Base-by-base conservation (phyloP, 805 yeast species). In the Yamadazyma akitaensis region DNA sequence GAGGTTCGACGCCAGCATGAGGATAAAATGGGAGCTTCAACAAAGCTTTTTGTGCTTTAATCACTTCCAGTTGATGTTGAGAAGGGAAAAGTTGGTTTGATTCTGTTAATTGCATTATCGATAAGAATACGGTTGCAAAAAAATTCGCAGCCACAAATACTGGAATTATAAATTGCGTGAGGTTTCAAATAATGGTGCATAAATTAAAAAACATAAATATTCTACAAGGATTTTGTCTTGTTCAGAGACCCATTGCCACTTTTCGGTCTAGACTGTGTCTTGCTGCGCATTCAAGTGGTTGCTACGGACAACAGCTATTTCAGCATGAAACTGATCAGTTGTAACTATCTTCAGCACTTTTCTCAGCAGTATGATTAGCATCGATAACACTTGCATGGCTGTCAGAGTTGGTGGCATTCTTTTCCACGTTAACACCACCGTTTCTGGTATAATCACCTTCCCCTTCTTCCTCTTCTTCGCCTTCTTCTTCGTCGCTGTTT, bases 1-100 rank as follows among this genome's bases (percentile, higher is more conserved):
- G 25, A 8, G 64, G 62, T 43, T 59, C 65, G 10, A n/a, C 8
- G 21, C 17, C 16, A 3, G 35, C 43, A 13, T 33, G 13, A 13
- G 62, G 62, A 33, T 48, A 59, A 42, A 39, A 60, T 3, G 65
- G 65, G 16, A 59, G 47, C 2, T n/a, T n/a, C 19, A 19, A 14
- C 11, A 41, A 37, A 5, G 17, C 13, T 14, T n/a, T 16, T 7
- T 25, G 21, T 3, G 41, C 12, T 26, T 16, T 25, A 13, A 5
- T 9, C 2, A 28, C 21, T 11, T 38, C 41, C 6, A 21, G 6
- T 8, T 21, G 14, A 3, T 21, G 14, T 11, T 13, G 25, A n/a
- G 39, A 37, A 13, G 10, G 32, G 10, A 28, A 11, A 5, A 28
- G 5, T 11, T 28, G n/a, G 32, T 28, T 28, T 12, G 32, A 9